Base-by-base conservation (phyloP, 345 rosid genomes). In the Brassica carinata region DNA sequence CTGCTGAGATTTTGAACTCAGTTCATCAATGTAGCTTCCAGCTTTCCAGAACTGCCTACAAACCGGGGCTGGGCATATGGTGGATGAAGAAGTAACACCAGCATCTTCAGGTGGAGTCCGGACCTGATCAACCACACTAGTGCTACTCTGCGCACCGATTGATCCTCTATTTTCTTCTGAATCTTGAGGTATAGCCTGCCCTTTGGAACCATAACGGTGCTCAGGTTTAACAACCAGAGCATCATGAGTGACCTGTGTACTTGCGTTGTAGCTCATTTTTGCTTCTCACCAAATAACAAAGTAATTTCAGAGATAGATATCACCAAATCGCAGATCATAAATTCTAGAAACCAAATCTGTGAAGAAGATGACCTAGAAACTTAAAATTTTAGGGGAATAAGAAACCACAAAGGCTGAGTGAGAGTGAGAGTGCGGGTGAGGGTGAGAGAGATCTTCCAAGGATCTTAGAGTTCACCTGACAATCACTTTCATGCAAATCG, bases 41-140 rank as follows among this genome's bases (percentile, higher is more conserved):
- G 99, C 87, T 85, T 89, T 96, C 99, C 99, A 96, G 75, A 96
- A 96, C 76, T 93, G 99, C 38, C 97, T 89, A 87, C 90, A 86
- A 72, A 93, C 81, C 48, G 98, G 99, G 0, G 96, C 90, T 8
- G 93, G 83, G 58, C 87, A 85, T 30, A 87, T 81, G 38, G 85
- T 69, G 45, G 93, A 87, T 4, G 84, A 40, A n/a, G 88, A 86
- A 70, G 94, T 89, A 80, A 88, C 87, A 26, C 94, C 90, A 4
- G 88, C 78, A 76, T 89, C 98, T 11, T 93, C 91, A 65, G 80
- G 80, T 7, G 93, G 89, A 63, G 95, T 87, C 59, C 85, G 94
- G 17, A 82, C 92, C 81, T 89, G 98, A 80, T 87, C 97, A 83
- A 91, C 83, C 34, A 87, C 72, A 61, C 92, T 91, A 30, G 86